A percentile compares a stretch with the other conserved stretches of the same genome.
Evolutionary conservation across 2,329 filamentous ascomycete genomes (phyloP).

Genomic region (Domatiomyces globalis): DNA sequence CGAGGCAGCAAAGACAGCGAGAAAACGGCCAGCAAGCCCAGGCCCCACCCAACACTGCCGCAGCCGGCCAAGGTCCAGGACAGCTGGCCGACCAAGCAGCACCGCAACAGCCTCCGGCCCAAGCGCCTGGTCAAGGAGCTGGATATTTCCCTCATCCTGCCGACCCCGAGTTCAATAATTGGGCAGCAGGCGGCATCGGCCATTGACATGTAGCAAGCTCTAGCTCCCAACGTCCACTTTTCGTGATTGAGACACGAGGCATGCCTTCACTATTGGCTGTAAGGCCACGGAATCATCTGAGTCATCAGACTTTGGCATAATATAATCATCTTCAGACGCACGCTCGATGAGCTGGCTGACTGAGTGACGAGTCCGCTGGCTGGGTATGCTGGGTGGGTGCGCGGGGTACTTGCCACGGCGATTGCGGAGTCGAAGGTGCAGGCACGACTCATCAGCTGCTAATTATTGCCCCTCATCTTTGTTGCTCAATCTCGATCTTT

Average conservation of each 20-base stretch:
- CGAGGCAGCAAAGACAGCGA: slow-evolving; percentile 57
- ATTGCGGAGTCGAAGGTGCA: too few species aligned
- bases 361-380: too few species aligned
- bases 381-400: too few species aligned
- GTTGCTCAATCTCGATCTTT: too few species aligned
- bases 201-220: slow-evolving; percentile 23
- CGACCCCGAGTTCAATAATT: slow-evolving; percentile 54
- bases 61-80: slow-evolving; percentile 2
- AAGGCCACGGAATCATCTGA: neutral
- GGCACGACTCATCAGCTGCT: too few species aligned
- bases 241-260: neutral
- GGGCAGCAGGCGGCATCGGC: slow-evolving; percentile 52
- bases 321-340: too few species aligned
- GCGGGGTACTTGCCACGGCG: too few species aligned
- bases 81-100: slow-evolving; percentile 12
- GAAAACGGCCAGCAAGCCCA: slow-evolving; percentile 29
- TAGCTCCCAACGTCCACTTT: neutral
- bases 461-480: too few species aligned
- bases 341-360: too few species aligned
- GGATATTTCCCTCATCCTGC: slow-evolving; percentile 49
- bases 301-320: too few species aligned
- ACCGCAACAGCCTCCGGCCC: slow-evolving; percentile 12
- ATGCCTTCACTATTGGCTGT: neutral
- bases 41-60: slow-evolving; percentile 8
- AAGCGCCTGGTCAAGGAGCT: slow-evolving; percentile 12